Evolutionary conservation across 495 filamentous ascomycete genomes (phyloP), one percentile per base, ranked within the genome.

Genomic region (Pyronema omphalodes): DNA sequence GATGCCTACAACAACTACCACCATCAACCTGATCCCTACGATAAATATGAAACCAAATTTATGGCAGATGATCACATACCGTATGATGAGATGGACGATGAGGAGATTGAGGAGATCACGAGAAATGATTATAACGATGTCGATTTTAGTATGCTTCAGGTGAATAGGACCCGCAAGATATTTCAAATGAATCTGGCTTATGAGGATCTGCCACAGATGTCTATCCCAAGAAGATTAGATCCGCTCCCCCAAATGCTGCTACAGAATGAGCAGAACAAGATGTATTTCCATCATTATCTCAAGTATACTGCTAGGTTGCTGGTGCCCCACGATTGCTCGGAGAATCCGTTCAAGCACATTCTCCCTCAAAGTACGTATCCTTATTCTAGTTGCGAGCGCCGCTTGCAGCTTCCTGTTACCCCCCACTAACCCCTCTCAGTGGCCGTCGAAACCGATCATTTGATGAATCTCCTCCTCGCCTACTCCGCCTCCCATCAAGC

Each of bases 401-500:
- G 23, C 23, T 29, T 29, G 4, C 33, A 1, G 6, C 40, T 46
- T 53, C 41, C n/a, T 44, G 48, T 51, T 60, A 53, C 58, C 23
- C 23, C 23, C 23, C 23, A 29, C 37, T 39, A 43, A 33, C 6
- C 17, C 9, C 33, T 4, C 23, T 15, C 51, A 82, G 78, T 85
- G 81, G 81, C 82, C 51, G 71, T 83, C 52, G 66, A 69, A 52
- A 76, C 84, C 54, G 70, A 73, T 3, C 79, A 84, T 63, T 73
- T 93, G 37, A 71, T 91, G 35, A 82, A 85, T 55, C 69, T 93
- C 48, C 71, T 89, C 44, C 74, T 93, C 41, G 83, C 86, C 17
- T 93, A 86, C 63, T 85, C 80, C 14, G 86, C 86, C 23, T 82
- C 78, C 53, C 86, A 93, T 63, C 80, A 86, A 47, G 84, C 86